These are phyloP conservation scores for Pythium utonaiense DNA, from an alignment of 352 stramenopile genomes.

Conservation along the genomic window DNA sequence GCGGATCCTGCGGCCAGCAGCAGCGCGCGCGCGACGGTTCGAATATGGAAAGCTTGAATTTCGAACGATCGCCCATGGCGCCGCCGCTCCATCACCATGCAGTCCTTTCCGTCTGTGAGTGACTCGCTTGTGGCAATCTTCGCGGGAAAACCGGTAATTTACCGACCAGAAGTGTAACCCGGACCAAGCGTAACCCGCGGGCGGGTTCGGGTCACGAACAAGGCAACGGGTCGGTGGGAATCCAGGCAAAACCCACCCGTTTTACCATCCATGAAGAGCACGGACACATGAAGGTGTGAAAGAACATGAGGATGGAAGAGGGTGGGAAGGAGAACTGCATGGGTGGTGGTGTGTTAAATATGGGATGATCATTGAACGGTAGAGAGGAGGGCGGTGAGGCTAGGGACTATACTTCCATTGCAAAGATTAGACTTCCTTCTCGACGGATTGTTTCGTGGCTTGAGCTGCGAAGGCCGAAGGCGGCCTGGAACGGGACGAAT, in stretches of 20 bases:
- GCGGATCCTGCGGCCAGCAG: conserved; percentile 14
- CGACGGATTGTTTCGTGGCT: conserved; percentile 1
- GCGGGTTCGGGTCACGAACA: too few species aligned
- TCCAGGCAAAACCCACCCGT: too few species aligned
- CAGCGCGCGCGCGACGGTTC: conserved; percentile 1
- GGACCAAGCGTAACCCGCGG: not conserved
- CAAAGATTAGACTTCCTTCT: conserved; percentile 20
- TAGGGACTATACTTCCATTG: conserved; percentile 17
- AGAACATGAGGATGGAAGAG: too few species aligned
- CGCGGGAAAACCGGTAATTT: conserved; percentile 17
- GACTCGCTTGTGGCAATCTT: conserved; percentile 18
- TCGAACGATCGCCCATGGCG: conserved; percentile 17
- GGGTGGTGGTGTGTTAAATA: not conserved
- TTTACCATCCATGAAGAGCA: too few species aligned
- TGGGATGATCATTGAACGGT: too few species aligned
- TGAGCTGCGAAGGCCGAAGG: conserved; percentile 2
- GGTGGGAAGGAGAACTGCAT: too few species aligned
- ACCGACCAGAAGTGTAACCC: not conserved
- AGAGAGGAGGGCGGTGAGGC: too few species aligned
- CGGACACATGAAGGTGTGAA: too few species aligned
- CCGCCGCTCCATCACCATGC: too few species aligned
- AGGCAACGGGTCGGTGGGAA: too few species aligned
- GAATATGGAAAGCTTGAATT: conserved; percentile 24
- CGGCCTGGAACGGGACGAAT: not conserved
- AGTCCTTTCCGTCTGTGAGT: too few species aligned